These are phyloP conservation scores for Colletotrichum truncatum DNA, from an alignment of 2,329 filamentous ascomycete genomes.

Conservation along the genomic window DNA sequence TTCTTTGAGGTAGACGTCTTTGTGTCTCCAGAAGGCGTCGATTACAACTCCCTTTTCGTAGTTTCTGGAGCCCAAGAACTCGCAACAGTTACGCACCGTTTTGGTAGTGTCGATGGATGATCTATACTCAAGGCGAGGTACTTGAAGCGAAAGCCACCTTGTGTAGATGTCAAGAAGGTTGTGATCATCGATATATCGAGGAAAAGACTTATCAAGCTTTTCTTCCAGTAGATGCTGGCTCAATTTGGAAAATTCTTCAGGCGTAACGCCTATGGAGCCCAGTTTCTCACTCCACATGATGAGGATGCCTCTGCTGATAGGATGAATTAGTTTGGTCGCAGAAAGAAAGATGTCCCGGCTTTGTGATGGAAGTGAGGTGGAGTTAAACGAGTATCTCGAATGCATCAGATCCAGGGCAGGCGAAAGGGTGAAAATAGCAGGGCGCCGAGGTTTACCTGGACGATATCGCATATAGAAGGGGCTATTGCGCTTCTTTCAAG, in stretches of 20 bases:
- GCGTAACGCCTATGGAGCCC: neutral
- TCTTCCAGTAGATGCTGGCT: constrained; percentile 1
- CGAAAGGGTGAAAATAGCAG: no score
- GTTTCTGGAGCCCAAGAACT: constrained; percentile 18
- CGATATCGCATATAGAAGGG: no score
- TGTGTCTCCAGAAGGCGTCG: constrained; percentile 29
- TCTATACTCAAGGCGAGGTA: neutral
- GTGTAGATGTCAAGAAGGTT: constrained; percentile 17
- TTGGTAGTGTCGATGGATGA: neutral
- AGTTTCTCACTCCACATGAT: neutral
- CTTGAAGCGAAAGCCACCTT: constrained; percentile 8
- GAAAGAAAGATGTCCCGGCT: no score
- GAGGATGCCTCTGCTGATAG: neutral
- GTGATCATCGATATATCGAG: neutral
- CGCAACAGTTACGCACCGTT: constrained; percentile 31
- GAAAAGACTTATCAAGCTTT: neutral
- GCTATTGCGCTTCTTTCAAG: no score
- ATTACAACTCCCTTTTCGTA: constrained; percentile 30
- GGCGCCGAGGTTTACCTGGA: no score
- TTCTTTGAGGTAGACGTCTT: neutral
- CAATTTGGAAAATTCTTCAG: neutral
- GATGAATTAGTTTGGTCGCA: neutral
- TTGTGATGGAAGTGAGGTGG: neutral
- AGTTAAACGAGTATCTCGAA: no score
- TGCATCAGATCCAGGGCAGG: no score